These are phyloP conservation scores for Calonectria pseudoreteaudii DNA, from an alignment of 2,329 filamentous ascomycete species.

Conservation along the genomic window DNA sequence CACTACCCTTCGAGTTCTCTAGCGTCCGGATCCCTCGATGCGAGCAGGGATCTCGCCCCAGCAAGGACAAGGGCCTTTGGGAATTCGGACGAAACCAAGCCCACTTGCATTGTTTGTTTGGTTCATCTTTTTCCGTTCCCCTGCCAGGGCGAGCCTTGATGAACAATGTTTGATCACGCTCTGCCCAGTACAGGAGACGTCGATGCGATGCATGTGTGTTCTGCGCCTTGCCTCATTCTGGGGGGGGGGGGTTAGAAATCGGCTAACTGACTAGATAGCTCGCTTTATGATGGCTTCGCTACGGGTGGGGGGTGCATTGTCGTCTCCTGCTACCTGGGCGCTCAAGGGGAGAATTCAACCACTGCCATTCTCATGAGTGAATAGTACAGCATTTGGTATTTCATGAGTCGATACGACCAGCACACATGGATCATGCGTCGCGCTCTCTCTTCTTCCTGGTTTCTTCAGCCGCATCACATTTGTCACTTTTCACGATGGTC, in stretches of 20 bases:
- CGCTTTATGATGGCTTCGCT: background rate
- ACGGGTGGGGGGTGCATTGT: background rate
- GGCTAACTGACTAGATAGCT: background rate
- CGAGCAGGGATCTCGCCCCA: constrained; percentile 16
- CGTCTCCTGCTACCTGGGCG: background rate
- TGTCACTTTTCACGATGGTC: background rate
- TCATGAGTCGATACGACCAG: background rate
- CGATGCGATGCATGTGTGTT: background rate
- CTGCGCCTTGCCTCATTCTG: background rate
- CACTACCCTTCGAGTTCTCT: constrained; percentile 14
- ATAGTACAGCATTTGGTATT: background rate
- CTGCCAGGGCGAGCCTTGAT: background rate
- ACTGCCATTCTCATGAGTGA: background rate
- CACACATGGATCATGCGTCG: background rate
- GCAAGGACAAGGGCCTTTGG: constrained; percentile 20
- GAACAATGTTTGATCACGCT: background rate
- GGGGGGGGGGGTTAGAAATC: background rate
- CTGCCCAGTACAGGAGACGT: background rate
- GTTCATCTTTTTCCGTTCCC: constrained; percentile 7
- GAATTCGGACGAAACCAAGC: constrained; percentile 22
- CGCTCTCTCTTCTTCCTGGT: background rate
- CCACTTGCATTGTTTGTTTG: constrained; percentile 5
- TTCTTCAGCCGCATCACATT: background rate
- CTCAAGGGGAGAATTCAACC: background rate
- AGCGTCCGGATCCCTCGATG: constrained; percentile 14